These are phyloP conservation scores for Paramecium primaurelia DNA, from an alignment of 73 alveolate genomes.

Conservation along the genomic window DNA sequence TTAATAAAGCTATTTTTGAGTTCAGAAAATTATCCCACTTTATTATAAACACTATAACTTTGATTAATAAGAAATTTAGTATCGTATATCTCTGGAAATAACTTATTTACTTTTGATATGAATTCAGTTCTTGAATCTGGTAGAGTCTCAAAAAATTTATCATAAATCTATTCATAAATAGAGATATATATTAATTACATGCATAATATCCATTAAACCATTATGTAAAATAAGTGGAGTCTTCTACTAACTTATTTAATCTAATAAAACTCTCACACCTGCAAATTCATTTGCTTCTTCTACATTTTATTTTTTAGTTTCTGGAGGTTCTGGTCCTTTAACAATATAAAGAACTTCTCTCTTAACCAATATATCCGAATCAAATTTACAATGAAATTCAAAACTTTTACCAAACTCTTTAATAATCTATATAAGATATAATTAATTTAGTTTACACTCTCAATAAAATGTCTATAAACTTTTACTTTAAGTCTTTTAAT, in stretches of 20 bases:
- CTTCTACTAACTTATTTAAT: background rate
- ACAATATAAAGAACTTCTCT: background rate
- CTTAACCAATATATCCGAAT: background rate
- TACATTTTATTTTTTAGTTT: background rate
- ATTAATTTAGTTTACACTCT: background rate
- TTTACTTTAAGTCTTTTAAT: background rate
- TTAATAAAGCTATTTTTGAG: background rate
- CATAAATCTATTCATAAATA: background rate
- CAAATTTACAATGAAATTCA: background rate
- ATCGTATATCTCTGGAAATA: constrained; percentile 31
- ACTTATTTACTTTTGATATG: background rate
- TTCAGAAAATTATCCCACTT: background rate
- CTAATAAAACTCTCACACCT: background rate
- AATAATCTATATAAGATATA: background rate
- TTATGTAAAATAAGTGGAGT: background rate
- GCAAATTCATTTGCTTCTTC: background rate
- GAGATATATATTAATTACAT: background rate
- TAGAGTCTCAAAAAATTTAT: background rate
- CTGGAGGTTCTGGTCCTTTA: background rate
- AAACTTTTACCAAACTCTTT: background rate
- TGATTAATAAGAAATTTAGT: background rate
- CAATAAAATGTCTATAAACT: background rate
- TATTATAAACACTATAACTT: background rate
- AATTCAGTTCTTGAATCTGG: background rate
- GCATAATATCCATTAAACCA: background rate